Evolutionary conservation across 2,329 filamentous ascomycete genomes (phyloP).

Genomic region (Ophiocordyceps camponoti-floridani): DNA sequence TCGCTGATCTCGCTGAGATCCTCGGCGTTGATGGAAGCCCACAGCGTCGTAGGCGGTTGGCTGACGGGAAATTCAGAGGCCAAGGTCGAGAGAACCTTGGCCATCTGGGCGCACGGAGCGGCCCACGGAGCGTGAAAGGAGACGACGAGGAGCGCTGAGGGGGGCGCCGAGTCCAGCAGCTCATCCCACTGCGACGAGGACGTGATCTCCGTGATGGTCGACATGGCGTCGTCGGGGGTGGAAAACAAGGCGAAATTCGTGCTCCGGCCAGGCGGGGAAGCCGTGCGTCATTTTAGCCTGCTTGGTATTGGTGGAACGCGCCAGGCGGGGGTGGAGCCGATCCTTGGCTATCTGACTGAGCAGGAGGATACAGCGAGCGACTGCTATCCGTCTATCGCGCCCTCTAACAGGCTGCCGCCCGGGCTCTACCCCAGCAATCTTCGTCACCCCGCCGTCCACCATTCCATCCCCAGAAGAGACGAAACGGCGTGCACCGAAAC

Average conservation of each 20-base stretch:
- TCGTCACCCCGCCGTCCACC: neutral
- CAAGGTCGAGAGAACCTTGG: conserved; percentile 66
- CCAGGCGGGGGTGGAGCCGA: neutral
- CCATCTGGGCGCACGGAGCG: conserved; percentile 89
- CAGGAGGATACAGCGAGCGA: neutral
- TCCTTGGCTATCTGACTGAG: neutral
- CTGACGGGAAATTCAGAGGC: conserved; percentile 66
- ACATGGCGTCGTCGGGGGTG: conserved; percentile 32
- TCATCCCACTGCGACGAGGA: conserved; percentile 56
- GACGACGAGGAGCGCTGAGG: conserved; percentile 60
- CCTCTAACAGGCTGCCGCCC: neutral
- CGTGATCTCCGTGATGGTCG: conserved; percentile 59
- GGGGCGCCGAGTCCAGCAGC: conserved; percentile 45
- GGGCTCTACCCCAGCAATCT: neutral
- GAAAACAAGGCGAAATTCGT: neutral
- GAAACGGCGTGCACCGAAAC: no score
- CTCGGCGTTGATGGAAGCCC: conserved; percentile 87
- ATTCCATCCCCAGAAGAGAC: neutral
- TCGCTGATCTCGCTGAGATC: conserved; percentile 85
- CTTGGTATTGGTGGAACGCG: conserved; percentile 1
- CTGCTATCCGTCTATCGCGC: neutral
- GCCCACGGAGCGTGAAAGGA: conserved; percentile 98
- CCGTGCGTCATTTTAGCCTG: neutral
- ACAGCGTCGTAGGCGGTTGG: conserved; percentile 50
- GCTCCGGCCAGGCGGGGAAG: neutral